Evolutionary conservation across 257 asterid species (phyloP).

Genomic region (Solanum sejunctum): DNA sequence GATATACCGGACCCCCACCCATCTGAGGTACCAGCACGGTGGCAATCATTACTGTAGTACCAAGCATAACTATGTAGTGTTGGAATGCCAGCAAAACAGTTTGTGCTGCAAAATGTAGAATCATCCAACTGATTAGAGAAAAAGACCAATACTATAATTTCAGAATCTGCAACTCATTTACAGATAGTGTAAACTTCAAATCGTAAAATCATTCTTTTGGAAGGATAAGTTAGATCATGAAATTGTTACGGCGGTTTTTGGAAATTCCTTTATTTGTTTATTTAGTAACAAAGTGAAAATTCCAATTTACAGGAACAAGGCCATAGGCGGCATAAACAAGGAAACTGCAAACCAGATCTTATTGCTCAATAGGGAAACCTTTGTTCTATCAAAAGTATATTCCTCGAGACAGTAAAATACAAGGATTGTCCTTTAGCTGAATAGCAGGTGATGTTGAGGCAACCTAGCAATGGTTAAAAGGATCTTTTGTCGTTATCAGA

Average conservation of each 20-base stretch:
- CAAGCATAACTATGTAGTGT: slow-evolving; percentile 96
- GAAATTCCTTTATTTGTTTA: not conserved
- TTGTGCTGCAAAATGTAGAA: slow-evolving; percentile 47
- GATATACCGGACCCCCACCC: slow-evolving; percentile 84
- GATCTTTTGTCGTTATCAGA: not conserved
- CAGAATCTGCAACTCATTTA: not conserved
- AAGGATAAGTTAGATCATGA: not conserved
- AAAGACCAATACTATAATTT: not conserved
- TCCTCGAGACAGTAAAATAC: not conserved
- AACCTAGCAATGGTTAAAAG: not conserved
- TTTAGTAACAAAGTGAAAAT: not conserved
- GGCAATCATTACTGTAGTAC: slow-evolving; percentile 81
- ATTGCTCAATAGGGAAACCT: not conserved
- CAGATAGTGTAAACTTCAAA: not conserved
- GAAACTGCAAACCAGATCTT: not conserved
- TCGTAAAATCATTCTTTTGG: not conserved
- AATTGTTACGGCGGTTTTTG: not conserved
- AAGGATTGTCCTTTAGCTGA: not conserved
- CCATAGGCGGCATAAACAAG: not conserved
- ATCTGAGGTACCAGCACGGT: slow-evolving; percentile 66
- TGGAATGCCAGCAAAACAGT: slow-evolving; percentile 67
- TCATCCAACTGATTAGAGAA: not conserved
- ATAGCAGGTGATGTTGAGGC: not conserved
- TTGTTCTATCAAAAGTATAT: not conserved
- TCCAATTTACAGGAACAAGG: not conserved